Conservation (phyloP, 768 basidiomycete species). For the Xanthoconium purpureum region DNA sequence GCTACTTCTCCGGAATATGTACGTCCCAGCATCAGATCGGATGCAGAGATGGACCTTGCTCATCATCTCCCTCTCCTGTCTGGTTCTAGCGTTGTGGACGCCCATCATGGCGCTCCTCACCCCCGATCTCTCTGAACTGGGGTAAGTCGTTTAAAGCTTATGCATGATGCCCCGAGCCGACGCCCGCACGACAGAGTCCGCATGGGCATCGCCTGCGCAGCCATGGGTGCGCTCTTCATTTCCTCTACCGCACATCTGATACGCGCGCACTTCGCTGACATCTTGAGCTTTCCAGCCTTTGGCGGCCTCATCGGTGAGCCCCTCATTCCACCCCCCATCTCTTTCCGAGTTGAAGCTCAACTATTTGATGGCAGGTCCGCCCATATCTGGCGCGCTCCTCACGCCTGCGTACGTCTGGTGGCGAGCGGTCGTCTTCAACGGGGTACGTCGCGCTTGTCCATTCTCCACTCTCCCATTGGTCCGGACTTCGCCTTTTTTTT, state of each 20-base stretch:
- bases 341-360: background rate
- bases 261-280: background rate
- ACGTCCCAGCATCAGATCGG: conserved; percentile 3
- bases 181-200: conserved; percentile 29
- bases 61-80: background rate
- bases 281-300: conserved; percentile 9
- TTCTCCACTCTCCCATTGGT: background rate
- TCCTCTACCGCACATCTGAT: background rate
- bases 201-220: conserved; percentile 49
- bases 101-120: conserved; percentile 46
- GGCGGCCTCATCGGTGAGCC: conserved; percentile 23
- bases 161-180: background rate
- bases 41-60: background rate
- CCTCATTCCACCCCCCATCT: background rate
- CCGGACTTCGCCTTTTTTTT: background rate
- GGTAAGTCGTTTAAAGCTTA: conserved; percentile 27
- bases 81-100: conserved; percentile 40
- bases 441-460: conserved; percentile 25
- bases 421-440: conserved; percentile 54
- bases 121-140: conserved; percentile 49
- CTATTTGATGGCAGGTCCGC: conserved; percentile 36
- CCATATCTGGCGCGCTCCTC: conserved; percentile 56
- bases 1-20: conserved; percentile 52
- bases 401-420: conserved; percentile 54
- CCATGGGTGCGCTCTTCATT: conserved; percentile 35